These are phyloP conservation scores for Trametopsis cervina DNA, from an alignment of 768 basidiomycete species.

Conservation along the genomic window DNA sequence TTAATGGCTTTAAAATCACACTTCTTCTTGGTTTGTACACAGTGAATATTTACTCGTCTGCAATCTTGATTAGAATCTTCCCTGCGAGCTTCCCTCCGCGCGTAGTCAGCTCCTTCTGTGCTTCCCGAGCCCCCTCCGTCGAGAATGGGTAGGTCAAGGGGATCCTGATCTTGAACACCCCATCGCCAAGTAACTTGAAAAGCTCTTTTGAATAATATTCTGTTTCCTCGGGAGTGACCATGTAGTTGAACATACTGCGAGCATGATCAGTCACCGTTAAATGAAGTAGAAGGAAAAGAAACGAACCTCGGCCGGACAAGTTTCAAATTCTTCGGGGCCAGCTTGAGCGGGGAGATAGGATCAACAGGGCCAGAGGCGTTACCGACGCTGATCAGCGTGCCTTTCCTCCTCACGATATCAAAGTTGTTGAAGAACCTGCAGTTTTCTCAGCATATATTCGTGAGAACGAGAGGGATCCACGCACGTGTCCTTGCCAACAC, in stretches of 20 bases:
- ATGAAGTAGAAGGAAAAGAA: background rate
- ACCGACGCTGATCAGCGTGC: conserved; percentile 80
- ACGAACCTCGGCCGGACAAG: conserved; percentile 35
- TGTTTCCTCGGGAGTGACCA: conserved; percentile 67
- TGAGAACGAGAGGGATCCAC: conserved; percentile 21
- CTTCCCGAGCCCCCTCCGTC: conserved; percentile 65
- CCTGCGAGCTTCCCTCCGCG: conserved; percentile 66
- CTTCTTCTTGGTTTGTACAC: too few relatives aligned
- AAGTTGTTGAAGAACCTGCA: conserved; percentile 74
- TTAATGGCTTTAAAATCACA: too few relatives aligned
- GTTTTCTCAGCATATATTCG: background rate
- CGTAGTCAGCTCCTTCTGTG: conserved; percentile 70
- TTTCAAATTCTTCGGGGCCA: conserved; percentile 76
- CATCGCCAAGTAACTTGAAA: conserved; percentile 52
- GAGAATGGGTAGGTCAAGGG: conserved; percentile 82
- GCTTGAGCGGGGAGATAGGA: conserved; percentile 64
- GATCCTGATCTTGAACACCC: conserved; percentile 57
- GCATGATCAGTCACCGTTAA: conserved; percentile 3
- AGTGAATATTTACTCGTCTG: conserved; percentile 16
- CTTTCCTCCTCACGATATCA: conserved; percentile 71
- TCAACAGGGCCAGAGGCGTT: conserved; percentile 83
- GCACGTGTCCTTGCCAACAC: conserved; percentile 94
- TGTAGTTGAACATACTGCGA: conserved; percentile 62
- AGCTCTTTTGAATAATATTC: conserved; percentile 57
- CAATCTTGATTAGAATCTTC: conserved; percentile 77